A percentile compares a stretch with the other conserved stretches of the same genome.
These are phyloP conservation scores for Arabidopsis hybrid DNA, from an alignment of 441 rosid species.

Conservation along the genomic window DNA sequence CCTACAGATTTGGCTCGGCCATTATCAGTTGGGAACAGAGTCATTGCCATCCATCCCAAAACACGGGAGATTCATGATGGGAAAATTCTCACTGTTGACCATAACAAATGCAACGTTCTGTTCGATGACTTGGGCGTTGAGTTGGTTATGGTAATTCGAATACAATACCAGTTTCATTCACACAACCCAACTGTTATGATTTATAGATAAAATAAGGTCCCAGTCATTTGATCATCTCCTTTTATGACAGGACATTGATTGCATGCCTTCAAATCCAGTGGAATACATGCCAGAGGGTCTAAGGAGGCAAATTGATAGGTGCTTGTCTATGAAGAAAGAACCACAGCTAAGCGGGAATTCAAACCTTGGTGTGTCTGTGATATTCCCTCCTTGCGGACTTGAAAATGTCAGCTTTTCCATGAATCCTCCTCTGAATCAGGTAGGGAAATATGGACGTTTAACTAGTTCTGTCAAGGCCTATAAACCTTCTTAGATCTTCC, in stretches of 20 bases:
- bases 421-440: slow-evolving; percentile 57
- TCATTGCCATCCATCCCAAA: slow-evolving; percentile 90
- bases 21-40: slow-evolving; percentile 90
- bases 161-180: slow-evolving; percentile 12
- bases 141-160: slow-evolving; percentile 73
- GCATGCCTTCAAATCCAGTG: slow-evolving; percentile 91
- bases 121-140: slow-evolving; percentile 92
- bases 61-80: slow-evolving; percentile 93
- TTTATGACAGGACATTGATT: slow-evolving; percentile 86
- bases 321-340: slow-evolving; percentile 55
- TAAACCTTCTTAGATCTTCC: slow-evolving; percentile 26
- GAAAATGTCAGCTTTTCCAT: slow-evolving; percentile 52
- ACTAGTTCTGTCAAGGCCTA: slow-evolving; percentile 18
- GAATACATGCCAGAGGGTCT: slow-evolving; percentile 96
- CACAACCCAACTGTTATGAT: slow-evolving; percentile 25
- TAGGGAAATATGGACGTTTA: slow-evolving; percentile 41
- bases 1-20: slow-evolving; percentile 96
- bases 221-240: slow-evolving; percentile 4
- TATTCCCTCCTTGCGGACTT: slow-evolving; percentile 53
- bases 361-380: slow-evolving; percentile 53
- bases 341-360: slow-evolving; percentile 56
- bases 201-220: slow-evolving; percentile 27
- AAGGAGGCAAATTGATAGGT: slow-evolving; percentile 64
- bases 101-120: slow-evolving; percentile 85
- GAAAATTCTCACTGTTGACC: slow-evolving; percentile 89